Evolutionary conservation across 768 basidiomycete species (phyloP).

Genomic region (Boletus coccyginus): DNA sequence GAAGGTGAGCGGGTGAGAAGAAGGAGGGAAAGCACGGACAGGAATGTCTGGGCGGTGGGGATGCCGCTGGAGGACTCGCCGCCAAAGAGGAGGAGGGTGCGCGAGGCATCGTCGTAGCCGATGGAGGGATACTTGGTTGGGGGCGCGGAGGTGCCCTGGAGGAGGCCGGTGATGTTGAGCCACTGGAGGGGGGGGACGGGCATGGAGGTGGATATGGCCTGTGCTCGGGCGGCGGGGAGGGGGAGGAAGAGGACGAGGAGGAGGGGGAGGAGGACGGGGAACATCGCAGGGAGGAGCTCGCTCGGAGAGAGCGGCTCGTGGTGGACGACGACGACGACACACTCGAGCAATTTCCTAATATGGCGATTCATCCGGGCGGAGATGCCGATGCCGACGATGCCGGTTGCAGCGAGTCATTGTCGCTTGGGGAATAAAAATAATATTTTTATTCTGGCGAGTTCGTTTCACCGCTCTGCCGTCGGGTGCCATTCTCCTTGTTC

Average conservation of each 20-base stretch:
- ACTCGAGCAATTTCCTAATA: slow-evolving; percentile 11
- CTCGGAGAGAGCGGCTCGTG: slow-evolving; percentile 29
- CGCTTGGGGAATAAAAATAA: too few relatives aligned
- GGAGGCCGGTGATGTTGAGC: slow-evolving; percentile 65
- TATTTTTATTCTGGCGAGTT: too few relatives aligned
- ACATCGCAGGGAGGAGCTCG: slow-evolving; percentile 6
- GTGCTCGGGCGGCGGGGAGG: slow-evolving; percentile 32
- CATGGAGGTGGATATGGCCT: slow-evolving; percentile 50
- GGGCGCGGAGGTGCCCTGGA: slow-evolving; percentile 53
- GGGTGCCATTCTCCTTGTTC: too few relatives aligned
- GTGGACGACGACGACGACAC: slow-evolving; percentile 10
- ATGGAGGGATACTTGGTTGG: slow-evolving; percentile 72
- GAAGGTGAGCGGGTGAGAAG: slow-evolving; percentile 3
- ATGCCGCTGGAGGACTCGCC: slow-evolving; percentile 68
- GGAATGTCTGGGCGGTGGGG: slow-evolving; percentile 60
- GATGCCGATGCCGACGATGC: slow-evolving; percentile 9
- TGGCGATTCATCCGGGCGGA: slow-evolving; percentile 6
- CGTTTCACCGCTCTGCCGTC: too few relatives aligned
- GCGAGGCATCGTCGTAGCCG: slow-evolving; percentile 49
- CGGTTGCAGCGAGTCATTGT: slow-evolving; percentile 5
- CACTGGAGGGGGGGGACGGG: slow-evolving; percentile 47
- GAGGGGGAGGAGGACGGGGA: slow-evolving; percentile 3
- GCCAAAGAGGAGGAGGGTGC: slow-evolving; percentile 69
- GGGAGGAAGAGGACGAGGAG: slow-evolving; percentile 11
- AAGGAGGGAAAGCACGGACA: slow-evolving; percentile 42